These are phyloP conservation scores for Lupinus albus DNA, from an alignment of 306 rosid genomes.

Conservation along the genomic window DNA sequence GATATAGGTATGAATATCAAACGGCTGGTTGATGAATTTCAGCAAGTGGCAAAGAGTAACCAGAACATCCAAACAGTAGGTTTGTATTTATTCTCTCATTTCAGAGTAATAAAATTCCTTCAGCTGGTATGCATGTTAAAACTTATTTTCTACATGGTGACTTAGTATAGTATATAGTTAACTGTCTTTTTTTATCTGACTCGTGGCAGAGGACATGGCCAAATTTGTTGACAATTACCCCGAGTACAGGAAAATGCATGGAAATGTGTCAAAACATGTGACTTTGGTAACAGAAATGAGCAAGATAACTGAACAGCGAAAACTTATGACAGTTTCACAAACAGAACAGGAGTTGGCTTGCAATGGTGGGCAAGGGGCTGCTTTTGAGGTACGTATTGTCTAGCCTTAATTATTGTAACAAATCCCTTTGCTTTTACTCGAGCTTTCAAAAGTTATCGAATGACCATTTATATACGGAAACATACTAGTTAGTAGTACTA, in stretches of 20 bases:
- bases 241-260: conserved; percentile 93
- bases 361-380: conserved; percentile 93
- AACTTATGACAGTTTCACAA: conserved; percentile 90
- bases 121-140: conserved; percentile 24
- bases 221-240: conserved; percentile 94
- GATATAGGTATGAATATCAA: conserved; percentile 97
- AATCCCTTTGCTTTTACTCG: conserved; percentile 23
- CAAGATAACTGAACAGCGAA: conserved; percentile 75
- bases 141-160: conserved; percentile 22
- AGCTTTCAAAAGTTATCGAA: conserved; percentile 22
- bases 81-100: conserved; percentile 45
- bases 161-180: conserved; percentile 3
- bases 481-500: not conserved
- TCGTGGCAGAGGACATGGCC: conserved; percentile 90
- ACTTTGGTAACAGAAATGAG: conserved; percentile 96
- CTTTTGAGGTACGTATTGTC: conserved; percentile 74
- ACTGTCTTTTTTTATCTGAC: conserved; percentile 39
- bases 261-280: conserved; percentile 96
- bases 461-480: not conserved
- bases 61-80: conserved; percentile 96
- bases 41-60: conserved; percentile 79
- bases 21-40: conserved; percentile 92
- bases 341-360: conserved; percentile 97
- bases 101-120: conserved; percentile 19
- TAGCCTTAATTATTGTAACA: conserved; percentile 15